A percentile compares a stretch with the other conserved stretches of the same genome.
phyloP scores from a whole-genome alignment of 1,139 yeast species.

The Sugiyamaella pinicola region DNA sequence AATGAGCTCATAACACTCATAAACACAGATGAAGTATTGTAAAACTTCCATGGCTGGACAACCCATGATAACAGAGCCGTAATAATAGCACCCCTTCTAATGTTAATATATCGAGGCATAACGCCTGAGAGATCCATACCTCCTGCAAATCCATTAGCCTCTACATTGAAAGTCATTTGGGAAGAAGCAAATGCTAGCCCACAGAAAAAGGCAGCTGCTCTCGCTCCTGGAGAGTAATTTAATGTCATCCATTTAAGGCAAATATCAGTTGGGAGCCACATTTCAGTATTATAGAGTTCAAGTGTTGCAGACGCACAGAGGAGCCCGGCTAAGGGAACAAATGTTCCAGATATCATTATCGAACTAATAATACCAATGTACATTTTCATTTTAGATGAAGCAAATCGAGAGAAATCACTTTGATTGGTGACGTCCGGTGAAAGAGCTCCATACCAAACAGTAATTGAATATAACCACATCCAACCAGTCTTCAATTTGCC shows the following conservation, averaged over 20 bases:
- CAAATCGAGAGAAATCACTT: constrained; percentile 49
- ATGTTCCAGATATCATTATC: constrained; percentile 39
- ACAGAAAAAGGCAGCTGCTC: constrained; percentile 49
- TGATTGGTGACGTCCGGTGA: constrained; percentile 44
- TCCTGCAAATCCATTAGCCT: constrained; percentile 55
- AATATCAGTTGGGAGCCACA: constrained; percentile 29
- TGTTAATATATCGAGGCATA: constrained; percentile 52
- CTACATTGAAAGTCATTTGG: constrained; percentile 51
- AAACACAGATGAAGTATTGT: constrained; percentile 48
- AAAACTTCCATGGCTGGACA: constrained; percentile 54
- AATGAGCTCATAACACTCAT: constrained; percentile 50
- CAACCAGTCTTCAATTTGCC: constrained; percentile 27
- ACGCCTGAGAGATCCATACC: constrained; percentile 56
- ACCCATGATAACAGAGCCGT: constrained; percentile 48
- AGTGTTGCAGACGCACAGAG: constrained; percentile 43
- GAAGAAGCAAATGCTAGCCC: constrained; percentile 50
- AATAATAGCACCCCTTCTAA: constrained; percentile 53
- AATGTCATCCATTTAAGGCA: constrained; percentile 26
- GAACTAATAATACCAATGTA: constrained; percentile 34
- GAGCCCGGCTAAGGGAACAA: constrained; percentile 46
- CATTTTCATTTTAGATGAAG: constrained; percentile 31
- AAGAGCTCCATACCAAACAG: constrained; percentile 31
- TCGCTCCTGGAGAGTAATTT: constrained; percentile 24
- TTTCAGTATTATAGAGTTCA: constrained; percentile 37
- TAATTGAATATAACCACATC: constrained; percentile 35